Percentiles rank a stretch among this genome's conserved stretches.
phyloP scores from a whole-genome alignment of 345 rosid species.

The Salix arbutifolia region DNA sequence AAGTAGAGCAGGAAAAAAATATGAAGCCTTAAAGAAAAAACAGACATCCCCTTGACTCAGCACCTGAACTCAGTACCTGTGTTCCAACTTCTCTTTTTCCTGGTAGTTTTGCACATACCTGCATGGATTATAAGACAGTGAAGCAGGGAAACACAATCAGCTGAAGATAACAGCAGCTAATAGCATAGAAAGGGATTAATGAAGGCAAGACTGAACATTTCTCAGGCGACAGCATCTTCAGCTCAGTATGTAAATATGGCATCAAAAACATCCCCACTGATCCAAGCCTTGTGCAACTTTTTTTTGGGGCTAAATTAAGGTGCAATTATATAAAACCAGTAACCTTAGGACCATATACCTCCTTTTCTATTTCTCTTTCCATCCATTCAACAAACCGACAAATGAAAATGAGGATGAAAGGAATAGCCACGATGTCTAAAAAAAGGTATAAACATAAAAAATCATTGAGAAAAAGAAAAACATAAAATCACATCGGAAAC shows the following conservation, averaged over 20 bases:
- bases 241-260: neutral
- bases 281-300: neutral
- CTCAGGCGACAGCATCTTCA: neutral
- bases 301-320: neutral
- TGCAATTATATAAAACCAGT: neutral
- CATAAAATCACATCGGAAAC: neutral
- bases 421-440: no score
- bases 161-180: neutral
- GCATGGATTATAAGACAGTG: neutral
- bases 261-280: neutral
- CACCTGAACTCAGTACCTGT: constrained; percentile 10
- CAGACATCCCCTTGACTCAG: neutral
- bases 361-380: neutral
- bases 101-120: constrained; percentile 17
- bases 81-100: constrained; percentile 24
- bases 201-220: neutral
- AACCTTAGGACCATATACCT: neutral
- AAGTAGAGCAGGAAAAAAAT: neutral
- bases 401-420: no score
- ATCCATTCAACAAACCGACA: neutral
- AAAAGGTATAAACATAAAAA: no score
- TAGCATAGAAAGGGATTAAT: neutral
- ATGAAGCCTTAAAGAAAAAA: neutral
- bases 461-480: neutral
- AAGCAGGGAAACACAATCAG: neutral